Evolutionary conservation across 352 stramenopile genomes (phyloP).

Genomic region (Phytophthora pistaciae): DNA sequence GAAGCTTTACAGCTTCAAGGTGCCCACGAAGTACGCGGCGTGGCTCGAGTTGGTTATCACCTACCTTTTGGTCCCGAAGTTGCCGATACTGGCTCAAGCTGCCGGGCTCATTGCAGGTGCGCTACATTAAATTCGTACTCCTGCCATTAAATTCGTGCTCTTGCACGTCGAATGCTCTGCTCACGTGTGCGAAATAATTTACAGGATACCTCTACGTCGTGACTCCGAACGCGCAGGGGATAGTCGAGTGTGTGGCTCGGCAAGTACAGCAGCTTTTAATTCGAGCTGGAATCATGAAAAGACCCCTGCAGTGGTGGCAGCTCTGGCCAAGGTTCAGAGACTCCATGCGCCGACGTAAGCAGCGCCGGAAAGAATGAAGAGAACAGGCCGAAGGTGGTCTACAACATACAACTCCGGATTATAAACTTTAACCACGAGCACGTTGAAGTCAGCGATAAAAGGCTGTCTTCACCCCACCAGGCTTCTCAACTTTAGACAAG

Average conservation of each 20-base stretch:
- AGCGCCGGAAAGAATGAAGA: conserved; percentile 3
- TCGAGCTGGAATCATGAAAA: conserved; percentile 32
- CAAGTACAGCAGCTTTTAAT: conserved; percentile 25
- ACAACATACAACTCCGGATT: not conserved
- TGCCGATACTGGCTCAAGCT: conserved; percentile 89
- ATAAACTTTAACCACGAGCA: not conserved
- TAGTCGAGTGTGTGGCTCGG: conserved; percentile 20
- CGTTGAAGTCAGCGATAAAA: conserved; percentile 24
- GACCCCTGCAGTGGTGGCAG: conserved; percentile 36
- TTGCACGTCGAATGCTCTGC: not conserved
- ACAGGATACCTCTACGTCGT: conserved; percentile 45
- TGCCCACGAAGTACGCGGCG: conserved; percentile 89
- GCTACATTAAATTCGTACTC: not conserved
- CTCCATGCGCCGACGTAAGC: conserved; percentile 23
- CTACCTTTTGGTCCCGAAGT: conserved; percentile 78
- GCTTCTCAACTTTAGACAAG: conserved; percentile 19
- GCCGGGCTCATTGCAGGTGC: conserved; percentile 87
- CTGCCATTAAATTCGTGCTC: not conserved
- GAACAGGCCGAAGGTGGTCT: not conserved
- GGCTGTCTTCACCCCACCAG: conserved; percentile 47
- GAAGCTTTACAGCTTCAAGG: conserved; percentile 69
- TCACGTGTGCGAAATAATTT: conserved; percentile 1
- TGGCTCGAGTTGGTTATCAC: conserved; percentile 92
- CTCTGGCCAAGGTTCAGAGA: conserved; percentile 31
- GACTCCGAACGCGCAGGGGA: conserved; percentile 34